Evolutionary conservation across 1,139 yeast genomes (phyloP).

Genomic region (Protomyces macrosporus): DNA sequence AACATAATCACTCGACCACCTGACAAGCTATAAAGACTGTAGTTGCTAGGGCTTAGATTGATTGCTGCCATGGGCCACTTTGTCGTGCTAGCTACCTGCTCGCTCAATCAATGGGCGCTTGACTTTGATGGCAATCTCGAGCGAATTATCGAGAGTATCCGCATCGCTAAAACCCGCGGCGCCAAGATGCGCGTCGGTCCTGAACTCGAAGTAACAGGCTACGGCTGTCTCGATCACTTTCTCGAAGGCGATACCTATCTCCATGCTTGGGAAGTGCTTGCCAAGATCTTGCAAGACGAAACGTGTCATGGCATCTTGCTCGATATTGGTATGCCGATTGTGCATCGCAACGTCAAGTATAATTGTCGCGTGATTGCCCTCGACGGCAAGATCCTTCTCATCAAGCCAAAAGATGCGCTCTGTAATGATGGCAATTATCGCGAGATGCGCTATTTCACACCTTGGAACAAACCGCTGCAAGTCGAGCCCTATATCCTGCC

Average conservation of each 20-base stretch:
- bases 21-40: not conserved
- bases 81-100: slow-evolving; percentile 26
- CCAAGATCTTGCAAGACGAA: slow-evolving; percentile 59
- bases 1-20: too few species aligned
- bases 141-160: slow-evolving; percentile 75
- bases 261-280: slow-evolving; percentile 93
- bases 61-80: slow-evolving; percentile 16
- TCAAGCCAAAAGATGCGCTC: slow-evolving; percentile 84
- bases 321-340: slow-evolving; percentile 91
- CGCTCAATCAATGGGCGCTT: slow-evolving; percentile 94
- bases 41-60: not conserved
- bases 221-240: slow-evolving; percentile 94
- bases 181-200: slow-evolving; percentile 93
- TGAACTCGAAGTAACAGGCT: slow-evolving; percentile 76
- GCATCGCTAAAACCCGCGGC: slow-evolving; percentile 64
- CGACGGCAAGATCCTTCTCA: slow-evolving; percentile 71
- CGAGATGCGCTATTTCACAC: slow-evolving; percentile 94
- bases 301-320: slow-evolving; percentile 70
- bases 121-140: slow-evolving; percentile 97
- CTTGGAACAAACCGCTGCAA: slow-evolving; percentile 77
- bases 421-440: slow-evolving; percentile 98
- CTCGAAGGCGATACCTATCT: slow-evolving; percentile 80
- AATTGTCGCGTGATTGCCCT: slow-evolving; percentile 82
- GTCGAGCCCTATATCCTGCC: slow-evolving; percentile 74
- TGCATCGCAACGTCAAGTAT: slow-evolving; percentile 81